Evolutionary conservation across 2,329 filamentous ascomycete genomes (phyloP).

Genomic region (Zasmidium cellare): DNA sequence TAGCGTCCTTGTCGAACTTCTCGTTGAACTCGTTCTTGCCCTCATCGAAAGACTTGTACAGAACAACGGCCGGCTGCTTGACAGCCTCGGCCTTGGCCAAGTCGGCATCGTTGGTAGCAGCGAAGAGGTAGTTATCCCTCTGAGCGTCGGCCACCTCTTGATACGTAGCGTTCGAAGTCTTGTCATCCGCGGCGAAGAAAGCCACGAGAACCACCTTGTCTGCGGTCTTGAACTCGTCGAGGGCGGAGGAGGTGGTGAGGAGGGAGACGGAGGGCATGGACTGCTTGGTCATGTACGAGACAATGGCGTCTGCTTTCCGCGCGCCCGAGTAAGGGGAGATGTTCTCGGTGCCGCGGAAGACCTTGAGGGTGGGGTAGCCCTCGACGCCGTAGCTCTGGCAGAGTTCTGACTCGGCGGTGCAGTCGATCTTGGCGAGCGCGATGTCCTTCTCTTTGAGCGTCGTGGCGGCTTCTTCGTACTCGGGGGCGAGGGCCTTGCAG

Average conservation of each 20-base stretch:
- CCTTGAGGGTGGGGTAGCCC: constrained; percentile 97
- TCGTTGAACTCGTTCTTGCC: constrained; percentile 83
- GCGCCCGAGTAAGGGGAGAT: constrained; percentile 81
- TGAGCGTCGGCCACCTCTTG: constrained; percentile 70
- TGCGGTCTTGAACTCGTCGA: constrained; percentile 95
- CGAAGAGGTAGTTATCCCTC: constrained; percentile 91
- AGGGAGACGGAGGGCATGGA: constrained; percentile 86
- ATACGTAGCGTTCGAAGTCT: constrained; percentile 85
- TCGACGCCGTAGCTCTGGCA: constrained; percentile 89
- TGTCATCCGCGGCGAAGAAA: constrained; percentile 78
- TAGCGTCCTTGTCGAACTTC: constrained; percentile 77
- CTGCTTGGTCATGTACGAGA: constrained; percentile 97
- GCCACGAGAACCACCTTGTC: constrained; percentile 95
- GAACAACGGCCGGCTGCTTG: constrained; percentile 79
- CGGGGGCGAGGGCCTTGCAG: constrained; percentile 95
- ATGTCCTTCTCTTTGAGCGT: constrained; percentile 86
- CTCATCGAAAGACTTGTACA: constrained; percentile 98
- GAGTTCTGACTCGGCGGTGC: constrained; percentile 89
- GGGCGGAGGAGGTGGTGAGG: constrained; percentile 70
- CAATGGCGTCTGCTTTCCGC: constrained; percentile 76
- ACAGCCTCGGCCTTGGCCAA: constrained; percentile 90
- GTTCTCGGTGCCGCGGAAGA: constrained; percentile 90
- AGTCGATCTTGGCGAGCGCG: constrained; percentile 84
- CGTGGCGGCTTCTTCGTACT: constrained; percentile 85
- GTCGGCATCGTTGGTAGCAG: constrained; percentile 76